Percentiles rank a stretch among this genome's conserved stretches.
These are phyloP conservation scores for Penicillium cataractarum DNA, from an alignment of 495 filamentous ascomycete species.

Conservation along the genomic window DNA sequence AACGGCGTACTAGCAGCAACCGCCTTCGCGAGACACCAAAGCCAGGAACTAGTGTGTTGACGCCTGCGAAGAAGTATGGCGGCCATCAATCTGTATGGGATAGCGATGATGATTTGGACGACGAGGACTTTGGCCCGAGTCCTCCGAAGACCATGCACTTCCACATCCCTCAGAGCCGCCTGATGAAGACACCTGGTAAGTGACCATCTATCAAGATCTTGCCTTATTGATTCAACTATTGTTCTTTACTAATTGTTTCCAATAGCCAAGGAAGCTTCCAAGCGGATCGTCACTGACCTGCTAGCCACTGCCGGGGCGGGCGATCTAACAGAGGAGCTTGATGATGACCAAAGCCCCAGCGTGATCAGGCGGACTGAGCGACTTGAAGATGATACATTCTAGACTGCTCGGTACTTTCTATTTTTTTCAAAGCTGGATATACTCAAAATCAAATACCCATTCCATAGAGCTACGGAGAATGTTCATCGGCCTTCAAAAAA, in stretches of 20 bases:
- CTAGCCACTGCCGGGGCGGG: conserved; percentile 72
- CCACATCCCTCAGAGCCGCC: conserved; percentile 79
- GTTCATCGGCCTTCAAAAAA: too few relatives aligned
- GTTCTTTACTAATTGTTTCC: neutral
- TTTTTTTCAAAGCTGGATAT: conserved; percentile 5
- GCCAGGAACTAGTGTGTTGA: conserved; percentile 81
- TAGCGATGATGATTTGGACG: conserved; percentile 63
- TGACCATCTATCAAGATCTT: conserved; percentile 16
- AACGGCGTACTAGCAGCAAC: conserved; percentile 40
- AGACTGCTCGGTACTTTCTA: conserved; percentile 7
- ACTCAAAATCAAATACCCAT: neutral
- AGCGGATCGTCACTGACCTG: conserved; percentile 88
- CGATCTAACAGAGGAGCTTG: conserved; percentile 48
- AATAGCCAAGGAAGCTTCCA: conserved; percentile 84
- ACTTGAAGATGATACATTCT: conserved; percentile 75
- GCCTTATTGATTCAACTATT: neutral
- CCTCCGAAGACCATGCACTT: conserved; percentile 99
- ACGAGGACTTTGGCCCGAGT: conserved; percentile 67
- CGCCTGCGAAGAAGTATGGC: conserved; percentile 52
- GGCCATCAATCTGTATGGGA: conserved; percentile 58
- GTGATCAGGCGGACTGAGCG: conserved; percentile 68
- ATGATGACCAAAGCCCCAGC: conserved; percentile 71
- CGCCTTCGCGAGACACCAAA: conserved; percentile 50
- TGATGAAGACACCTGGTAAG: conserved; percentile 91
- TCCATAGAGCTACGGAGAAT: neutral